Evolutionary conservation across 2,329 filamentous ascomycete genomes (phyloP), one percentile per base, ranked within the genome.

Genomic region (Fusarium vanettenii): DNA sequence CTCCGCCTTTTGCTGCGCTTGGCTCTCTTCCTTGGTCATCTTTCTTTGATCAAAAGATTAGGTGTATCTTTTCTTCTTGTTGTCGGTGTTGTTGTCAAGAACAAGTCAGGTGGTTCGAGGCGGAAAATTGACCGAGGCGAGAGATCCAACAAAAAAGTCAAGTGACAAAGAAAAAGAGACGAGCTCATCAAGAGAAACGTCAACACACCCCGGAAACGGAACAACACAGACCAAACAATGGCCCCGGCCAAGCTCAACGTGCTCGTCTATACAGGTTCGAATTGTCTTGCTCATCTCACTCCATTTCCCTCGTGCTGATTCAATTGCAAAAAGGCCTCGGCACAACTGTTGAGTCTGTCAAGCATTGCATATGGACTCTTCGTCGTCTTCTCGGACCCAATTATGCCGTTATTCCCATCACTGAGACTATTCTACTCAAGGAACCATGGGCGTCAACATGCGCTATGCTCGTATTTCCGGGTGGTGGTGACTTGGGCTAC

Each of bases 401-500:
- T 83, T 98, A 99, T 85, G 97, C 96, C 69, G 95, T 99, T 73
- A 95, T 95, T 73, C 93, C 95, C 64, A 89, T 98, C 72, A 92
- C 90, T 31, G 93, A 95, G 67, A 88, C 92, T 8, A 91, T 93
- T 74, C 87, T 99, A 67, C 87, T 98, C 79, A 95, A 95, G 75
- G 97, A 99, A 82, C 97, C 97, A 14, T 99, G 97, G 97, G 89
- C 91, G 1, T 86, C 93, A 4, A 93, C 94, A 3, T 98, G 96
- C 81, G 95, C 95, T 0, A 89, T 98, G 11, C 89, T 99, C 8
- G 95, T 98, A 3, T 91, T 99, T 62, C 97, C 97, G 2, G 97
- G 97, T 25, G 97, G 97, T 35, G 96, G 94, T n/a, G 97, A 99
- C 80, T 87, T 97, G 61, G 94, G 93, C 60, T 99, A 98, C 83